Base-by-base conservation (phyloP, 768 basidiomycete genomes). In the Tulasnella sp. region DNA sequence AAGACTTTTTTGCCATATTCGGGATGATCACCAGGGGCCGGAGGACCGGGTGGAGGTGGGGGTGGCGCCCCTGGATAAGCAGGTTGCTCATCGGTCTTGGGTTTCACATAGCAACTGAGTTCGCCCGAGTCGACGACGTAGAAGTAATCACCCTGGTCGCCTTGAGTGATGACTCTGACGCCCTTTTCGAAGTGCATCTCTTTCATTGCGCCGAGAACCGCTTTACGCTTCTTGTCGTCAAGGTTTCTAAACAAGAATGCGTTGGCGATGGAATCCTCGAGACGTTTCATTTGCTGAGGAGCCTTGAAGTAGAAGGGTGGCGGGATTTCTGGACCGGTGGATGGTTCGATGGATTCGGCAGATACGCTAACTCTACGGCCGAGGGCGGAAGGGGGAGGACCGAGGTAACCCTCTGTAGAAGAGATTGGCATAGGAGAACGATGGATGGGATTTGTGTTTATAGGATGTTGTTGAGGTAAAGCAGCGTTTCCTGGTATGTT, bases 181-280 rank as follows among this genome's bases (percentile, higher is more conserved):
- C 82, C 81, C 55, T 75, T 69, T 27, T 66, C 68, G 12, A 87
- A 78, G 5, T 66, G 70, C 40, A 78, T 74, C 67, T 99, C 95
- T 64, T 83, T 83, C 92, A 99, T 98, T 22, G 95, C 95, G 49
- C 83, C 84, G 20, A 98, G 70, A 16, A 92, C 93, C 39, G 91
- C 90, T 0, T 77, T 78, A 65, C 87, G 83, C 66, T 98, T 93
- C 61, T 96, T 93, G 59, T 95, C 89, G 58, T 96, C 92, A 12
- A 99, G 78, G 65, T 93, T 90, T 45, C 89, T 78, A 72, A 99
- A 99, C 53, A 96, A 78, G 61, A 98, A 89, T 64, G 92, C 90
- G 62, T 81, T 78, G 27, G 77, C 72, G 57, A 91, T 95, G 42
- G 90, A 86, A 6, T 77, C 70, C 62, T 82, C 84, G 68, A 99